Conservation (phyloP, 495 filamentous ascomycete genomes). For the Rostrohypoxylon terebratum region DNA sequence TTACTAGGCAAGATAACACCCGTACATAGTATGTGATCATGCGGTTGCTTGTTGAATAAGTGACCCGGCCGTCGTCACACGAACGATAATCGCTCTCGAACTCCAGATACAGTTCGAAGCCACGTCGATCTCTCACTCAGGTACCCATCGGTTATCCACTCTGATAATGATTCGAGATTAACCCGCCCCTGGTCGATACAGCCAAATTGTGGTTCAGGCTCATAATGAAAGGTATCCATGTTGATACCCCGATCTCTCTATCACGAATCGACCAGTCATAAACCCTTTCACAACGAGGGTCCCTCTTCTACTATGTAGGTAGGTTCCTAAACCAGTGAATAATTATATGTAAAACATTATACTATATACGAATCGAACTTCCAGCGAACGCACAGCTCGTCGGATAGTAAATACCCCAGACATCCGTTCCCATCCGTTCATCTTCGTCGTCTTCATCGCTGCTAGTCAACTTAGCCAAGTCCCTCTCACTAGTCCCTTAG, state of each 20-base stretch:
- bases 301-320: no score
- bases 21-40: constrained; percentile 37
- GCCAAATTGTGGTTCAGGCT: constrained; percentile 41
- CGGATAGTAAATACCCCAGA: constrained; percentile 32
- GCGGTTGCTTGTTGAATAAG: constrained; percentile 19
- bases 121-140: constrained; percentile 37
- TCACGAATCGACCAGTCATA: constrained; percentile 44
- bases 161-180: constrained; percentile 46
- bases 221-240: constrained; percentile 35
- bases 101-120: constrained; percentile 24
- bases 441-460: constrained; percentile 1
- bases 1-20: constrained; percentile 29
- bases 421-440: constrained; percentile 16
- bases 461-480: constrained; percentile 39
- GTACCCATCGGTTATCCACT: constrained; percentile 41
- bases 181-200: constrained; percentile 36
- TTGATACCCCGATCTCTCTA: constrained; percentile 32
- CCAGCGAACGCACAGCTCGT: constrained; percentile 1
- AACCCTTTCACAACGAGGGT: constrained; percentile 33
- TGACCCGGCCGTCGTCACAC: constrained; percentile 39
- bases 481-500: constrained; percentile 14
- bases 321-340: constrained; percentile 12
- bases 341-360: constrained; percentile 19
- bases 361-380: constrained; percentile 32
- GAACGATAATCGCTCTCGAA: constrained; percentile 26